Percentiles rank a stretch among this genome's conserved stretches.
Conservation (phyloP, 192 early-diverging fungal genomes). For the Glomus cerebriforme region DNA sequence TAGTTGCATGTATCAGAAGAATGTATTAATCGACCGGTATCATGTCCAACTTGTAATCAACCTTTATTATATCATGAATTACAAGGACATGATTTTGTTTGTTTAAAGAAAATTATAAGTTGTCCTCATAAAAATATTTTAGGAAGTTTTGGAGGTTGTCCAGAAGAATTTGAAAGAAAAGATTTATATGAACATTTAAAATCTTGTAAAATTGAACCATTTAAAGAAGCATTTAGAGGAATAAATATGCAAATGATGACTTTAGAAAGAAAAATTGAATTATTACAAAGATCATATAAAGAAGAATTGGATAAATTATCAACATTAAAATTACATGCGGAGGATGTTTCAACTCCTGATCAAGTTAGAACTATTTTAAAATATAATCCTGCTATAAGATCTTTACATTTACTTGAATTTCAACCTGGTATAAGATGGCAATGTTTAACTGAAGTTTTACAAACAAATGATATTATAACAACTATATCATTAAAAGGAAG, state of each 20-base stretch:
- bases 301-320: constrained; percentile 27
- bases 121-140: constrained; percentile 34
- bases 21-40: constrained; percentile 26
- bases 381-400: constrained; percentile 32
- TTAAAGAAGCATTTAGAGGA: constrained; percentile 30
- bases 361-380: constrained; percentile 20
- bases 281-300: constrained; percentile 14
- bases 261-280: constrained; percentile 27
- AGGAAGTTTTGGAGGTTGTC: constrained; percentile 33
- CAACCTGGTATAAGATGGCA: constrained; percentile 31
- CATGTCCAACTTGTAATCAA: constrained; percentile 18
- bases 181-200: constrained; percentile 24
- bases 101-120: constrained; percentile 23
- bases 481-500: constrained; percentile 23
- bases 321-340: constrained; percentile 24
- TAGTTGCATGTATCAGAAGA: background rate
- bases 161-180: constrained; percentile 27
- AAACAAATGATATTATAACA: constrained; percentile 21
- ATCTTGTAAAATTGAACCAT: constrained; percentile 29
- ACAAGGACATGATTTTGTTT: constrained; percentile 28
- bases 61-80: constrained; percentile 4
- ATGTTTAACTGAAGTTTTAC: constrained; percentile 26
- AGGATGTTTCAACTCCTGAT: constrained; percentile 14
- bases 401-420: constrained; percentile 19
- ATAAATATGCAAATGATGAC: constrained; percentile 29